Evolutionary conservation across 768 basidiomycete species (phyloP).

Genomic region (Boletus sensibilis): DNA sequence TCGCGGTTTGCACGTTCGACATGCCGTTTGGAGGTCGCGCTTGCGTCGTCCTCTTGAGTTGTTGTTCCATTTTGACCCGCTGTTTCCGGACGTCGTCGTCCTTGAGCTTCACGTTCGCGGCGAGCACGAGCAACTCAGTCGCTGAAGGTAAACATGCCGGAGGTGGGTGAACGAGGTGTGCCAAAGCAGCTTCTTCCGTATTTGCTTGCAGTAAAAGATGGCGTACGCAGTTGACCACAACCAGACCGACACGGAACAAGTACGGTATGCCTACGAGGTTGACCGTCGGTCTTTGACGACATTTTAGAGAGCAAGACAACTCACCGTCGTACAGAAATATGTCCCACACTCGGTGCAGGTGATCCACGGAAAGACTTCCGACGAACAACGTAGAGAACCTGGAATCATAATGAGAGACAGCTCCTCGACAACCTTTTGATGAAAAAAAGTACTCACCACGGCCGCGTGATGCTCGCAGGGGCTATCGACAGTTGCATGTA

Average conservation of each 20-base stretch:
- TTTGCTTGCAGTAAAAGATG: constrained; percentile 54
- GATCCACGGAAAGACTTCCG: constrained; percentile 59
- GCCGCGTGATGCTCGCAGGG: constrained; percentile 55
- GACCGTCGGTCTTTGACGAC: constrained; percentile 1
- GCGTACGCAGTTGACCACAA: constrained; percentile 59
- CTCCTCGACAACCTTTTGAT: background rate
- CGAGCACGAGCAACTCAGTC: constrained; percentile 61
- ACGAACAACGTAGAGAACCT: constrained; percentile 79
- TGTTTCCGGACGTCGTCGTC: constrained; percentile 80
- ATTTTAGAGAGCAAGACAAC: constrained; percentile 1
- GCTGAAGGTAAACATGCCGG: constrained; percentile 52
- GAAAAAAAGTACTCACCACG: constrained; percentile 48
- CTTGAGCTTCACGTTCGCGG: constrained; percentile 66
- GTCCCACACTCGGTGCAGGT: constrained; percentile 78
- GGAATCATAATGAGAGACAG: background rate
- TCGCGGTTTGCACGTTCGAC: constrained; percentile 24
- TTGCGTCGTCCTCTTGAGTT: constrained; percentile 59
- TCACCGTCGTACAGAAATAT: constrained; percentile 78
- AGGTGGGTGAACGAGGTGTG: constrained; percentile 51
- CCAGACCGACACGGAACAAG: constrained; percentile 72
- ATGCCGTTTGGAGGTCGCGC: constrained; percentile 32
- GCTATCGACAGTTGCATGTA: constrained; percentile 62
- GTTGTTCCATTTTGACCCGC: constrained; percentile 71
- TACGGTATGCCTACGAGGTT: constrained; percentile 59
- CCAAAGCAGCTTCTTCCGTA: constrained; percentile 47